phyloP scores from a whole-genome alignment of 2,329 filamentous ascomycete species.

The Hypocreales sp. region DNA sequence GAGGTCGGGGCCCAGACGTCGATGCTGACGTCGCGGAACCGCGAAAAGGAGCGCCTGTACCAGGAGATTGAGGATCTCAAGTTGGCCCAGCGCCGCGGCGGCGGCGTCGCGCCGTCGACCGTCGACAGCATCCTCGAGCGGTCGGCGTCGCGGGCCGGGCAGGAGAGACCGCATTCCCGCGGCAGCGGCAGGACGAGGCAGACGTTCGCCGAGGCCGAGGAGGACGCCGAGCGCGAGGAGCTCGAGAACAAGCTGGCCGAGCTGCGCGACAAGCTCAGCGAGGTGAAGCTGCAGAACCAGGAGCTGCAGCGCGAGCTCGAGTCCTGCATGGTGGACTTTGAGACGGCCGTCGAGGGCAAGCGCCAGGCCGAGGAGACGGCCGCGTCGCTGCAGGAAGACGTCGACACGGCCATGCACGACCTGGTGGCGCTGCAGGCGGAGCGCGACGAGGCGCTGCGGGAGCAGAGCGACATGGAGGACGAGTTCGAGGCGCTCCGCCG shows the following conservation, averaged over 20 bases:
- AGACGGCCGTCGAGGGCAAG: constrained; percentile 50
- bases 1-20: constrained; percentile 93
- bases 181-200: constrained; percentile 52
- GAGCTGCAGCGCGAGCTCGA: constrained; percentile 74
- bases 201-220: constrained; percentile 35
- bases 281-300: constrained; percentile 78
- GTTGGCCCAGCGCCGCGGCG: constrained; percentile 63
- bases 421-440: constrained; percentile 65
- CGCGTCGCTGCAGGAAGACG: constrained; percentile 59
- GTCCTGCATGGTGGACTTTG: constrained; percentile 64
- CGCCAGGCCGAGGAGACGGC: constrained; percentile 41
- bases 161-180: constrained; percentile 59
- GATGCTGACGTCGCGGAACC: constrained; percentile 91
- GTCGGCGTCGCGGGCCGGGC: constrained; percentile 69
- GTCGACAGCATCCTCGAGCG: constrained; percentile 87
- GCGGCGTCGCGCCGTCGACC: constrained; percentile 47
- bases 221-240: constrained; percentile 73
- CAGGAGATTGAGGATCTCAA: constrained; percentile 97
- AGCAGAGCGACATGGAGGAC: constrained; percentile 40
- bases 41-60: constrained; percentile 87
- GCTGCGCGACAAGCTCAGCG: constrained; percentile 72
- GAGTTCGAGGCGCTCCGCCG: constrained; percentile 45
- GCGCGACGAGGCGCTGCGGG: constrained; percentile 68
- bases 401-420: constrained; percentile 65
- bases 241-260: constrained; percentile 73